Conservation (phyloP, 257 asterid species). For the Galeopsis tetrahit region DNA sequence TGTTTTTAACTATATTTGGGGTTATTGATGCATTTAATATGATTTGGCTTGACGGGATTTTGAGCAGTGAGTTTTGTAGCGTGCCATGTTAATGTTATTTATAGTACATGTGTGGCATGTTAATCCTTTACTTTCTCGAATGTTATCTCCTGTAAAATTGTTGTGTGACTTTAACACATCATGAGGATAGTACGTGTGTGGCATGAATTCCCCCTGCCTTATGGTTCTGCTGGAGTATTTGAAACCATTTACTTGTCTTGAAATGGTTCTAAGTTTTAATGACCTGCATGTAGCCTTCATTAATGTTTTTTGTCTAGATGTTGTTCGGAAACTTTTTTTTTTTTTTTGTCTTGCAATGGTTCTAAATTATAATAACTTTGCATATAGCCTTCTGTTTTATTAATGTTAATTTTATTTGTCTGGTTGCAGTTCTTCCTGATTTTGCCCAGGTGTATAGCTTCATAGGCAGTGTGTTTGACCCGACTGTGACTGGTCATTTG, state of each 20-base stretch:
- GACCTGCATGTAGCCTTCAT: too few species aligned
- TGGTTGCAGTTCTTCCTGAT: conserved; percentile 35
- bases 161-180: too few species aligned
- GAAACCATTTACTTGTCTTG: background rate
- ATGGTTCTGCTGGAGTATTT: background rate
- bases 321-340: too few species aligned
- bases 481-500: conserved; percentile 65
- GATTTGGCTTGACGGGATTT: background rate
- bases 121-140: too few species aligned
- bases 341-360: background rate
- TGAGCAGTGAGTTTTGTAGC: background rate
- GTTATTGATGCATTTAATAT: background rate
- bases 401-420: background rate
- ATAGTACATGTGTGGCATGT: too few species aligned
- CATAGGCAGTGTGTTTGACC: conserved; percentile 87
- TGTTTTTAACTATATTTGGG: background rate
- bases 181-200: background rate
- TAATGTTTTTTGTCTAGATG: too few species aligned
- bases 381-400: background rate
- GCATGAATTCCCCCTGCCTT: background rate
- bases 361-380: background rate
- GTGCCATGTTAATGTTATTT: too few species aligned
- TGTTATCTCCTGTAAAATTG: too few species aligned
- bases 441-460: conserved; percentile 78
- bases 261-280: background rate